Evolutionary conservation across 176 grass and related monocot species (phyloP).

Genomic region (Hordeum vulgare): MorexV3_pseudomolecules_assembly NC_058518.1:446136693-446137192

Average conservation of each 20-base stretch:
- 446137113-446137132: background rate
- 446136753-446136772: background rate
- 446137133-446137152: conserved; percentile 9
- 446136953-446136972: background rate
- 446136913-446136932: no score
- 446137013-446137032: no score
- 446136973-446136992: background rate
- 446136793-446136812: background rate
- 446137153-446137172: no score
- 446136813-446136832: no score
- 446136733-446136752: background rate
- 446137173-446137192: background rate
- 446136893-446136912: background rate
- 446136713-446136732: conserved; percentile 1
- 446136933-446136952: background rate
- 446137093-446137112: background rate
- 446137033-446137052: background rate
- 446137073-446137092: no score
- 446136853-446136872: background rate
- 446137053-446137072: background rate
- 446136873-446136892: no score
- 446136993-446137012: no score
- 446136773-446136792: no score
- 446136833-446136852: no score
- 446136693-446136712: background rate